Conservation (phyloP, 306 rosid genomes). For the Cicer chorassanicum region DNA sequence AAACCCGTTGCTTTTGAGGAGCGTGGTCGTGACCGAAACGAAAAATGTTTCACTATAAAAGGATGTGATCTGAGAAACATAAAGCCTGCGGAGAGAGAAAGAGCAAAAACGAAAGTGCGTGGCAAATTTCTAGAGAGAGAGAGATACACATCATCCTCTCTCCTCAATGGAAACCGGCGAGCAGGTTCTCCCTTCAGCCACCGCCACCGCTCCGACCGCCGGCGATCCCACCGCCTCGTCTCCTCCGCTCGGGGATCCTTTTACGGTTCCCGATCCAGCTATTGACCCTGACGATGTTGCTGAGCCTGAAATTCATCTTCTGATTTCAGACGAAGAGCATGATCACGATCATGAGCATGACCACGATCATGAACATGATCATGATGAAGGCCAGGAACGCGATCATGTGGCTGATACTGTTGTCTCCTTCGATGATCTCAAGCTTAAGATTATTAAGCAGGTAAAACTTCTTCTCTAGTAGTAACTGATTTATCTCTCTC, state of each 20-base stretch:
- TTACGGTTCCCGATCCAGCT: conserved; percentile 39
- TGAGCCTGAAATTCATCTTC: conserved; percentile 54
- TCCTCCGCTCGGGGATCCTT: conserved; percentile 38
- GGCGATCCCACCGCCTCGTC: conserved; percentile 44
- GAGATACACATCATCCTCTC: conserved; percentile 34
- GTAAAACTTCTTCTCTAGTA: conserved; percentile 31
- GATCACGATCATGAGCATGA: conserved; percentile 46
- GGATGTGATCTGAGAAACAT: not conserved
- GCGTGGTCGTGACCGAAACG: conserved; percentile 10
- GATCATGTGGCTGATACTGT: conserved; percentile 52
- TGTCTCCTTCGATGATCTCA: conserved; percentile 77
- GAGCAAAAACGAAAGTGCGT: conserved; percentile 57
- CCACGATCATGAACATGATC: conserved; percentile 51
- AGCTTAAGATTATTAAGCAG: conserved; percentile 81
- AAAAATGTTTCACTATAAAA: conserved; percentile 41
- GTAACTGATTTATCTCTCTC: not conserved
- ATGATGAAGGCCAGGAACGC: conserved; percentile 47
- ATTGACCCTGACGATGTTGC: conserved; percentile 43
- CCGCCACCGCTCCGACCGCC: conserved; percentile 45
- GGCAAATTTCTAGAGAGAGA: conserved; percentile 37
- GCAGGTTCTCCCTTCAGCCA: conserved; percentile 52
- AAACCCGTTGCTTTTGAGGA: not conserved
- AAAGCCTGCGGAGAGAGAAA: conserved; percentile 51
- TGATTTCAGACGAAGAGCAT: conserved; percentile 64
- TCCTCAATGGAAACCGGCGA: conserved; percentile 75